Conservation (phyloP, 148 eudicot species). For the Fagopyrum tataricum region DNA sequence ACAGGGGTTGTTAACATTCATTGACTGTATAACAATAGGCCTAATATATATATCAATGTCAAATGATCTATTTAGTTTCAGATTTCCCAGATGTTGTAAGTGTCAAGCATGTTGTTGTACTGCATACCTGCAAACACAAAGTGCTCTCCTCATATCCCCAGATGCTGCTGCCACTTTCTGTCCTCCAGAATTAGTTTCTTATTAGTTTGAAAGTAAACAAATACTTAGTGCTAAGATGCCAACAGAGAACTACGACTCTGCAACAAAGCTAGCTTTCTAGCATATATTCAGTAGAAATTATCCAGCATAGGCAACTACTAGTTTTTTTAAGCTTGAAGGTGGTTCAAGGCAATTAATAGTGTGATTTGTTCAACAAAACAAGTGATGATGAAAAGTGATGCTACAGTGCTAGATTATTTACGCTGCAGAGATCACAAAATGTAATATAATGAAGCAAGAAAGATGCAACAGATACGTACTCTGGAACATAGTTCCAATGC, state of each 20-base stretch:
- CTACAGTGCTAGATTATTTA: not conserved
- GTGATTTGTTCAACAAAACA: not conserved
- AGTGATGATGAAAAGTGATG: not conserved
- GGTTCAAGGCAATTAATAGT: not conserved
- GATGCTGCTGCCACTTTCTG: slow-evolving; percentile 98
- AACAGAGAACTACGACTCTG: not conserved
- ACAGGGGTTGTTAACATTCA: not conserved
- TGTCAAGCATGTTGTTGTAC: not conserved
- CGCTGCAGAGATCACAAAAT: not conserved
- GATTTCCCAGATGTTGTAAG: not conserved
- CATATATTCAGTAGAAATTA: not conserved
- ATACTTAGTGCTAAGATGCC: not conserved
- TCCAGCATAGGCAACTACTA: not conserved
- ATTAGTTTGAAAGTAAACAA: not conserved
- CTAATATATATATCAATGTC: not conserved
- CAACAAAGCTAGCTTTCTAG: not conserved
- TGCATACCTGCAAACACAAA: slow-evolving; percentile 76
- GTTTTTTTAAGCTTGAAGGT: not conserved
- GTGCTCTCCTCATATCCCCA: slow-evolving; percentile 96
- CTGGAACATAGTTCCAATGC: slow-evolving; percentile 94
- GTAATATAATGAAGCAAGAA: slow-evolving; percentile 5
- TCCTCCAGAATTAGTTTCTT: slow-evolving; percentile 15
- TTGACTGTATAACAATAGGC: not conserved
- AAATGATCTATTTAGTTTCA: not conserved
- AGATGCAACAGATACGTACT: slow-evolving; percentile 37